Conservation (phyloP, 2,329 filamentous ascomycete genomes). For the Leptoxyphium fumago region DNA sequence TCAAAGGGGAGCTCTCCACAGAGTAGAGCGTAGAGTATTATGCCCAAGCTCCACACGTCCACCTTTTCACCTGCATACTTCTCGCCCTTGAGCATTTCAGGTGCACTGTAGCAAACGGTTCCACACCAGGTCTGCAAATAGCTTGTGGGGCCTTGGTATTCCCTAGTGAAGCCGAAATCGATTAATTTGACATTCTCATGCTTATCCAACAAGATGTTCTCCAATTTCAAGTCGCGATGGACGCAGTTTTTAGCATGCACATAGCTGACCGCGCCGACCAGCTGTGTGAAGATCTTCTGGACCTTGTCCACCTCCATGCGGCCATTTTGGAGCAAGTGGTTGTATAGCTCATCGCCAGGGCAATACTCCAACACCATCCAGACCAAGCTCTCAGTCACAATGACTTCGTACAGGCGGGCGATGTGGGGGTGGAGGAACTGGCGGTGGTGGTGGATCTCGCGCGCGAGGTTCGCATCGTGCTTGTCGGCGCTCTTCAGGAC, state of each 20-base stretch:
- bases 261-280: conserved; percentile 87
- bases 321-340: conserved; percentile 80
- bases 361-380: conserved; percentile 98
- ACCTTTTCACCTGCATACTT: conserved; percentile 98
- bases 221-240: conserved; percentile 89
- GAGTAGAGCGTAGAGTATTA: conserved; percentile 70
- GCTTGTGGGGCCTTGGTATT: conserved; percentile 90
- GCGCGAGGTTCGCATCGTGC: conserved; percentile 84
- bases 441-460: conserved; percentile 96
- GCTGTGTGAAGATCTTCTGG: conserved; percentile 88
- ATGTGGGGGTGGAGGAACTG: conserved; percentile 98
- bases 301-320: conserved; percentile 73
- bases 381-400: conserved; percentile 86
- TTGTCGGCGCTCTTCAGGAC: conserved; percentile 97
- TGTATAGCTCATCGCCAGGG: conserved; percentile 90
- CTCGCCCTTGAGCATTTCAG: conserved; percentile 96
- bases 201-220: conserved; percentile 92
- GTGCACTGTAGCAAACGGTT: conserved; percentile 92
- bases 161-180: conserved; percentile 94
- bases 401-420: conserved; percentile 89
- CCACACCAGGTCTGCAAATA: conserved; percentile 96
- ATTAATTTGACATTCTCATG: conserved; percentile 94
- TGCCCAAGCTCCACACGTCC: conserved; percentile 83
- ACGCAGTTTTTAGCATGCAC: conserved; percentile 93
- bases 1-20: conserved; percentile 87